Base-by-base conservation (phyloP, 306 rosid genomes). In the Vigna nakashimae region DNA sequence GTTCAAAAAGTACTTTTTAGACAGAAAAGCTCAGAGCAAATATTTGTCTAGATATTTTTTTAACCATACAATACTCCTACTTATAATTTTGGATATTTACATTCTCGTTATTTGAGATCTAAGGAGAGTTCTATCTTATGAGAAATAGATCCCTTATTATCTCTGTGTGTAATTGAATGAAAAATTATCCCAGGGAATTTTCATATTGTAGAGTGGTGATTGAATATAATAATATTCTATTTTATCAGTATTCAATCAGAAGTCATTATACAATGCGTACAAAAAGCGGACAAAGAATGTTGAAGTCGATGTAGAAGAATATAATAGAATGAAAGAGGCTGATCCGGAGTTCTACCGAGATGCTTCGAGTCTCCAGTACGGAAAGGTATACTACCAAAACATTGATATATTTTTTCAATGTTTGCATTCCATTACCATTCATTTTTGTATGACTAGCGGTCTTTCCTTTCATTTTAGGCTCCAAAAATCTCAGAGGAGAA, bases 341-440 rank as follows among this genome's bases (percentile, higher is more conserved):
- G 99, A 92, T 87, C 99, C 98, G 0, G 99, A 95, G 88, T 95
- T 95, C 87, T 95, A 92, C 57, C 97, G 99, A n/a, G 98, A 92
- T 72, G 98, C 99, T 68, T 88, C 99, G 60, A 92, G 98, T 88
- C 98, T 92, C 71, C 97, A 86, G 51, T 92, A 92, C 81, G 99
- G 99, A 57, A 95, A 95, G 97, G 99, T 95, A 84, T 15, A 32
- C 45, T 62, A 9, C 82, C 66, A 45, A 18, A 78, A 65, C 75
- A 77, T 42, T 0, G 58, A 14, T 24, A 69, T 67, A 16, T 60
- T 13, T 82, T 16, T 42, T 52, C 18, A 30, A 62, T 48, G n/a
- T 76, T 13, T 80, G 58, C 65, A 16, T 34, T 34, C 36, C 40
- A 40, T 38, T 65, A 50, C 30, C 40, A 40, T 38, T 65, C 46